Evolutionary conservation across 495 filamentous ascomycete species (phyloP).

Genomic region (Chaetomium tenue): DNA sequence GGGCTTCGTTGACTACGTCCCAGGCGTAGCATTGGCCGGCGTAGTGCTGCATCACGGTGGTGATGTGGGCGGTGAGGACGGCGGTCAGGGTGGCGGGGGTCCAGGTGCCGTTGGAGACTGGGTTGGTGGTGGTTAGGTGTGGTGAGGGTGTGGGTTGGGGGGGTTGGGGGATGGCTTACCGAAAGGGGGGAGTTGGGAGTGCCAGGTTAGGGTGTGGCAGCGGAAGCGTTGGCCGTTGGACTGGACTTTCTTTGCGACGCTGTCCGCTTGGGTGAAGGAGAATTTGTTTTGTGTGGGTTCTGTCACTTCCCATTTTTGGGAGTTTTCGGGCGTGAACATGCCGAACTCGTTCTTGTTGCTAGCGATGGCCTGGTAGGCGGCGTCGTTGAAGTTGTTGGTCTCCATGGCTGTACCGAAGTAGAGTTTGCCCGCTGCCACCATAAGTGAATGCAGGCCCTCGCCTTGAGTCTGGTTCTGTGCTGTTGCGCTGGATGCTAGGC

Average conservation of each 20-base stretch:
- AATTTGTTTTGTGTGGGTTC: conserved; percentile 45
- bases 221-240: conserved; percentile 52
- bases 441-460: conserved; percentile 29
- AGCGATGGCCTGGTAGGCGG: conserved; percentile 47
- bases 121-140: conserved; percentile 12
- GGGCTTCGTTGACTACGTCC: conserved; percentile 57
- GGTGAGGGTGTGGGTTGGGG: neutral
- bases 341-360: conserved; percentile 55
- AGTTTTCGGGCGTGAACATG: conserved; percentile 57
- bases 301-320: conserved; percentile 51
- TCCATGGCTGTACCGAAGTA: conserved; percentile 38
- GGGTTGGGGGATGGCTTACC: conserved; percentile 27
- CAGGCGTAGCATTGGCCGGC: conserved; percentile 45
- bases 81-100: conserved; percentile 52
- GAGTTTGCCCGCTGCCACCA: conserved; percentile 33
- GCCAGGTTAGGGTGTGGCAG: conserved; percentile 62
- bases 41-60: conserved; percentile 49
- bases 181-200: conserved; percentile 58
- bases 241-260: conserved; percentile 47
- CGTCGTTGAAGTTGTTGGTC: conserved; percentile 42
- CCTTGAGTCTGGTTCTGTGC: conserved; percentile 1
- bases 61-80: conserved; percentile 45
- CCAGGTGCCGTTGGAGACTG: conserved; percentile 56
- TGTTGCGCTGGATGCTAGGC: conserved; percentile 13
- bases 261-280: conserved; percentile 49